phyloP scores from a whole-genome alignment of 2,329 filamentous ascomycete genomes.

The Verticillium dahliae region DNA sequence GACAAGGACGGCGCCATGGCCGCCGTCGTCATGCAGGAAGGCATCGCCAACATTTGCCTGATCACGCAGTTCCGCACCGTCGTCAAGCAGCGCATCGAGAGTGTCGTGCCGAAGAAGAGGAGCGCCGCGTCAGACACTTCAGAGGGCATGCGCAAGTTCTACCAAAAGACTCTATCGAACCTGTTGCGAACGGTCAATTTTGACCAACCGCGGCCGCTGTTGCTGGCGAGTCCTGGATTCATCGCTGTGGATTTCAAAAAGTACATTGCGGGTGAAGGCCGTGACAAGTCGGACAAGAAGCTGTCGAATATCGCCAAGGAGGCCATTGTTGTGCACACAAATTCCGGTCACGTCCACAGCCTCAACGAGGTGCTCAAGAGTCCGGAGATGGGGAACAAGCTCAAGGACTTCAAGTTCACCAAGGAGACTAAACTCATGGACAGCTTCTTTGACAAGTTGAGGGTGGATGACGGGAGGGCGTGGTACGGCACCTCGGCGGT shows the following conservation, averaged over 20 bases:
- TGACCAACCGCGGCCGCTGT: constrained; percentile 58
- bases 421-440: constrained; percentile 82
- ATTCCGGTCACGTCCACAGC: constrained; percentile 79
- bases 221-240: constrained; percentile 87
- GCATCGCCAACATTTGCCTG: constrained; percentile 73
- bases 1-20: constrained; percentile 77
- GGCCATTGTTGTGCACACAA: constrained; percentile 72
- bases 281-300: constrained; percentile 57
- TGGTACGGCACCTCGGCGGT: constrained; percentile 88
- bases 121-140: constrained; percentile 58
- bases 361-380: constrained; percentile 82
- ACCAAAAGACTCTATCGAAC: constrained; percentile 66
- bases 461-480: constrained; percentile 78
- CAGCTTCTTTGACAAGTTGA: constrained; percentile 68
- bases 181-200: constrained; percentile 76
- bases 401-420: constrained; percentile 83
- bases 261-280: constrained; percentile 58
- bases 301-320: constrained; percentile 56
- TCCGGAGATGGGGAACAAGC: constrained; percentile 66
- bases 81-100: constrained; percentile 63
- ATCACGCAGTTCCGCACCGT: constrained; percentile 77
- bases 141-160: constrained; percentile 72
- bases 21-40: constrained; percentile 91
- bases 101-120: constrained; percentile 61
- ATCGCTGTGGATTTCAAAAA: constrained; percentile 74